Conservation (phyloP, 345 rosid genomes). For the Anacardium occidentale region DNA sequence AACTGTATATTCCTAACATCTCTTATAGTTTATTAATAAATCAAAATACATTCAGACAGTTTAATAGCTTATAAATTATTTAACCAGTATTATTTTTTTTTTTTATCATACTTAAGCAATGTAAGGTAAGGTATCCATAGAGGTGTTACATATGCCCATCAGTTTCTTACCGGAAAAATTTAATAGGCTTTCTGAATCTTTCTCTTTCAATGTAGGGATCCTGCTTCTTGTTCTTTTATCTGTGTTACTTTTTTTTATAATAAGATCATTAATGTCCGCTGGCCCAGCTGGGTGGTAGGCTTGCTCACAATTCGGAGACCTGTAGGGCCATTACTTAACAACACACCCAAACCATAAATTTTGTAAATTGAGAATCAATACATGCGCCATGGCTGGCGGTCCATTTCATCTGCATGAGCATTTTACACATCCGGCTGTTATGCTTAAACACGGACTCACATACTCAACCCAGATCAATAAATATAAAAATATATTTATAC, state of each 20-base stretch:
- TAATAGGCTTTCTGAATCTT: too few relatives aligned
- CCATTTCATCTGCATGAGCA: constrained; percentile 4
- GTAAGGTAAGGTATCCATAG: too few relatives aligned
- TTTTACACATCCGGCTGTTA: constrained; percentile 1
- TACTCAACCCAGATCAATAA: background rate
- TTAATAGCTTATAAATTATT: too few relatives aligned
- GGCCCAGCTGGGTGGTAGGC: background rate
- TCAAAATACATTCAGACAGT: too few relatives aligned
- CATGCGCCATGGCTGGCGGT: background rate
- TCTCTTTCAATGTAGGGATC: background rate
- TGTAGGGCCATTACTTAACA: background rate
- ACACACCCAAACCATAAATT: too few relatives aligned
- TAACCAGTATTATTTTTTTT: too few relatives aligned
- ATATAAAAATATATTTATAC: too few relatives aligned
- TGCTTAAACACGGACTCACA: constrained; percentile 13
- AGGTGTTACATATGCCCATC: background rate
- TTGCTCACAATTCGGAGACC: background rate
- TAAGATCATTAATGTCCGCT: background rate
- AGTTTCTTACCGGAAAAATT: background rate
- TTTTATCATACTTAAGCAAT: too few relatives aligned
- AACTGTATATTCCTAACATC: too few relatives aligned
- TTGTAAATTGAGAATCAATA: background rate
- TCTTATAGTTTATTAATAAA: too few relatives aligned
- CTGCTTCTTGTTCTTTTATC: too few relatives aligned
- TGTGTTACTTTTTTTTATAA: too few relatives aligned